A percentile compares a stretch with the other conserved stretches of the same genome.
These are phyloP conservation scores for Microstroma glucosiphilum DNA, from an alignment of 1,284 basidiomycete species.

Conservation along the genomic window DNA sequence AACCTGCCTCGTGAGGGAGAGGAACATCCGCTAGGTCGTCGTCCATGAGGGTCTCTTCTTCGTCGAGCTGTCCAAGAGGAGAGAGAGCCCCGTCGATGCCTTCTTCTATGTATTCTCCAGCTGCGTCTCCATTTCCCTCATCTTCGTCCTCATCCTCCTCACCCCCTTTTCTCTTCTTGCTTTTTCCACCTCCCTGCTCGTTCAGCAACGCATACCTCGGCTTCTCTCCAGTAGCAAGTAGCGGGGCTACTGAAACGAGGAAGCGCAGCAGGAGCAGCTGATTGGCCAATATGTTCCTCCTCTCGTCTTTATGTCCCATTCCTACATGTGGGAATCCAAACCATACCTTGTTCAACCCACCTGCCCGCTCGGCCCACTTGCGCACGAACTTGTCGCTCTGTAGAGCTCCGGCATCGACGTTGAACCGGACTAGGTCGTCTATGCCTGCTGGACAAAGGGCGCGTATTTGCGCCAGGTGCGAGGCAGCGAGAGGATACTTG, in stretches of 20 bases:
- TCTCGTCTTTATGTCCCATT: slow-evolving; percentile 86
- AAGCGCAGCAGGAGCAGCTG: slow-evolving; percentile 82
- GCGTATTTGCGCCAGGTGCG: slow-evolving; percentile 57
- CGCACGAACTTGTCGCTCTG: not conserved
- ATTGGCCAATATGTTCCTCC: slow-evolving; percentile 85
- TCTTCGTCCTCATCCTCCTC: slow-evolving; percentile 17
- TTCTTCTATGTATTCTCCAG: too few species aligned
- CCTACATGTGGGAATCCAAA: slow-evolving; percentile 97
- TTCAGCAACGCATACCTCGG: slow-evolving; percentile 29
- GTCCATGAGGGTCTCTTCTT: too few species aligned
- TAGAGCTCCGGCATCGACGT: slow-evolving; percentile 53
- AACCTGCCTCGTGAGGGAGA: not conserved
- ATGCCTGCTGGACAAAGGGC: not conserved
- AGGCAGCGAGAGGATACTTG: slow-evolving; percentile 76
- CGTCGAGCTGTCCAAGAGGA: too few species aligned
- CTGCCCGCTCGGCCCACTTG: not conserved
- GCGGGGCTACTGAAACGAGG: slow-evolving; percentile 64
- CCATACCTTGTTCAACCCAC: slow-evolving; percentile 70
- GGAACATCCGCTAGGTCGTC: not conserved
- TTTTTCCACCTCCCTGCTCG: slow-evolving; percentile 52
- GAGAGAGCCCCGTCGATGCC: too few species aligned
- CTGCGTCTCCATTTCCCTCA: slow-evolving; percentile 3
- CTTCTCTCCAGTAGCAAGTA: slow-evolving; percentile 55
- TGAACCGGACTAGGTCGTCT: not conserved
- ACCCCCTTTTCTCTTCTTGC: slow-evolving; percentile 3